Base-by-base conservation (phyloP, 352 stramenopile species). In the Pythium scleroteichum region DNA sequence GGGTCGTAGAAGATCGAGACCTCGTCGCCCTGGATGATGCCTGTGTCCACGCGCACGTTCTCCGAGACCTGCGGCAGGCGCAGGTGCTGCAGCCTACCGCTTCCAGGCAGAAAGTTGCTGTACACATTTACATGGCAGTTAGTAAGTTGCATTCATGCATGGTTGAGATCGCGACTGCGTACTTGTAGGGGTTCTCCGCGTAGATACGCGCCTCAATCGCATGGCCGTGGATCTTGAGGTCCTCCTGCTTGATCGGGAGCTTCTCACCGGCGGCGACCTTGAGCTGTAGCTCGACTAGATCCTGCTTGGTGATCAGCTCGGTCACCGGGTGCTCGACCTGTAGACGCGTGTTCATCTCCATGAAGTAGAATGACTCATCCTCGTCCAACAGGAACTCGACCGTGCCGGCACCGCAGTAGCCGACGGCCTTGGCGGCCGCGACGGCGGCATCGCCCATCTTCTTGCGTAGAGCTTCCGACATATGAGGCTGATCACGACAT, bases 291-390 rank as follows among this genome's bases (percentile, higher is more conserved):
- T 99, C 96, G 13, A 98, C 94, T 23, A 96, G 62, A 60, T 96
- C 88, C 59, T 88, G 80, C 45, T 85, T 69, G 0, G 87, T 97
- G 68, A 98, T 92, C 53, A 96, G 81, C 75, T 98, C 91, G 5
- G 92, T 97, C 38, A 98, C 89, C 0, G 88, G 88, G 62, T 98
- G 92, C 65, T 98, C 88, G 16, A 98, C 93, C 73, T 98, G 93
- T n/a, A 98, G 73, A 22, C 93, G 90, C 33, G 93, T 98, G 82
- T 98, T 98, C 91, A 98, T 98, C 67, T 98, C 94, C 87, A 98
- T 96, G 59, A 98, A 98, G 66, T 97, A 98, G 61, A 98, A 98
- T 23, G 80, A 87, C 56, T 95, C 84, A 62, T 92, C 79, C 35
- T 92, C 77, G 68, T 98, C 93, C 44, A 97, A 59, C 22, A 98